Conservation (phyloP, 306 rosid genomes). For the Cicer arietinum region DNA sequence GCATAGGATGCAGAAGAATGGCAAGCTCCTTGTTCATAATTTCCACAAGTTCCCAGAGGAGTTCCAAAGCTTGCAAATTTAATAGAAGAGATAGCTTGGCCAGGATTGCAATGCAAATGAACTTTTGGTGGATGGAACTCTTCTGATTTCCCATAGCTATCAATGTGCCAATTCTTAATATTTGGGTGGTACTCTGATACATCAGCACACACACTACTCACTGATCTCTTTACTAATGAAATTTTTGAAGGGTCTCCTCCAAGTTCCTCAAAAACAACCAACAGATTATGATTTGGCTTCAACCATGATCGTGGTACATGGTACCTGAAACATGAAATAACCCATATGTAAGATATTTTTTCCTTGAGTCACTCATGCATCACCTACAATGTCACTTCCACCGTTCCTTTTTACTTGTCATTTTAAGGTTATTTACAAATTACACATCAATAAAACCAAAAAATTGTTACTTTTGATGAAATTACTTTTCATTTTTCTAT, state of each 20-base stretch:
- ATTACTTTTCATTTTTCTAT: too few relatives aligned
- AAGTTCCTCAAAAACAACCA: slow-evolving; percentile 94
- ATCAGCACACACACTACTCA: slow-evolving; percentile 82
- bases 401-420: too few relatives aligned
- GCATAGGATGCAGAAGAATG: slow-evolving; percentile 76
- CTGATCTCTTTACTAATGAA: slow-evolving; percentile 81
- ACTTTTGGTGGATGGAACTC: slow-evolving; percentile 86
- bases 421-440: too few relatives aligned
- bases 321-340: slow-evolving; percentile 68
- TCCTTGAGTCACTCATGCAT: slow-evolving; percentile 18
- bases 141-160: slow-evolving; percentile 78
- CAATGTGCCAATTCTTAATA: slow-evolving; percentile 92
- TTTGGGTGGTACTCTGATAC: slow-evolving; percentile 92
- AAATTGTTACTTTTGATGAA: too few relatives aligned
- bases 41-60: slow-evolving; percentile 94
- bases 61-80: slow-evolving; percentile 99
- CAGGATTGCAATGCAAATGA: slow-evolving; percentile 80
- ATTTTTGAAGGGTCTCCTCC: slow-evolving; percentile 92
- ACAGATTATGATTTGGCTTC: slow-evolving; percentile 77
- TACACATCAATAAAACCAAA: too few relatives aligned
- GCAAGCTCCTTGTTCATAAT: slow-evolving; percentile 85
- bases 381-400: not conserved
- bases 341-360: slow-evolving; percentile 28
- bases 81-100: slow-evolving; percentile 82
- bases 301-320: slow-evolving; percentile 97